Conservation (phyloP, 176 grass and related monocot species). For the sorghum (Sorghum bicolor) region Sorghum_bicolor_NCBIv3 NC_012873.2:10157001-10157500, state of each 20-base stretch:
- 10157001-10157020: no score
- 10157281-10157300: conserved; percentile 74
- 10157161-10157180: no score
- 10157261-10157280: background rate
- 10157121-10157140: no score
- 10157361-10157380: conserved; percentile 82
- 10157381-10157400: conserved; percentile 55
- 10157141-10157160: no score
- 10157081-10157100: no score
- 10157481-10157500: conserved; percentile 45
- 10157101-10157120: no score
- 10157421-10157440: conserved; percentile 31
- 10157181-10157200: no score
- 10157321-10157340: conserved; percentile 94
- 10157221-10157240: no score
- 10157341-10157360: conserved; percentile 91
- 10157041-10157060: no score
- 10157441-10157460: conserved; percentile 18
- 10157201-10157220: no score
- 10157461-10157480: conserved; percentile 59
- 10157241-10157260: background rate
- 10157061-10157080: no score
- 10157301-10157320: conserved; percentile 76
- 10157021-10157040: no score
- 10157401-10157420: conserved; percentile 34